Evolutionary conservation across 345 rosid genomes (phyloP), one percentile per base, ranked within the genome.

Genomic region (Dimocarpus longan): DNA sequence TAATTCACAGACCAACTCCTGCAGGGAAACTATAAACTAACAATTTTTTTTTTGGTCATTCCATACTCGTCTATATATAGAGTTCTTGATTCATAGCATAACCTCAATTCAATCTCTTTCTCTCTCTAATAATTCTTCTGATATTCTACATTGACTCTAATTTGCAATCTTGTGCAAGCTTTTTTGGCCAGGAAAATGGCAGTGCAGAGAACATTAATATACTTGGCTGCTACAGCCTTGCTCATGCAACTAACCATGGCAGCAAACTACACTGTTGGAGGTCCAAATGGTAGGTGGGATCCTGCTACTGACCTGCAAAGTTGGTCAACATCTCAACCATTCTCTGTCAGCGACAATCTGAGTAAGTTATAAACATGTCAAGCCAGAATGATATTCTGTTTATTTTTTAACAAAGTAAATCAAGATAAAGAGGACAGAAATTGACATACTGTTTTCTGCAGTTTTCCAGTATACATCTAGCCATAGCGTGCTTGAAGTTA

Each of bases 201-300:
- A 13, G 82, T 78, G 76, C 43, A 32, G 56, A 73, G 73, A 40
- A 65, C 37, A 48, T 42, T 83, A 10, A 59, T 81, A 37, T 73
- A 85, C 67, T 74, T 88, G 77, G 86, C 83, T 13, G 54, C 85
- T 2, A 44, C 80, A 1, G 87, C 89, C 56, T 28, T 89, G 71
- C 56, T 91, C n/a, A 66, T 90, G 66, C 76, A 86, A 77, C 63
- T 89, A 80, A 75, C 90, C 59, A 62, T 80, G 81, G 96, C 96
- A 57, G 86, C 87, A 24, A 87, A 82, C 66, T 78, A 87, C 79
- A 86, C 86, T 0, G 91, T 94, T 16, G 98, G 98, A 48, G 91
- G 88, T 64, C 71, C 91, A 26, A 86, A 66, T 64, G 95, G 95
- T 28, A 79, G 88, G 9, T 94, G 98, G 97, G 92, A 88, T 75